Evolutionary conservation across 208 protist species (phyloP).

Genomic region (Trypanosoma melophagium): DNA sequence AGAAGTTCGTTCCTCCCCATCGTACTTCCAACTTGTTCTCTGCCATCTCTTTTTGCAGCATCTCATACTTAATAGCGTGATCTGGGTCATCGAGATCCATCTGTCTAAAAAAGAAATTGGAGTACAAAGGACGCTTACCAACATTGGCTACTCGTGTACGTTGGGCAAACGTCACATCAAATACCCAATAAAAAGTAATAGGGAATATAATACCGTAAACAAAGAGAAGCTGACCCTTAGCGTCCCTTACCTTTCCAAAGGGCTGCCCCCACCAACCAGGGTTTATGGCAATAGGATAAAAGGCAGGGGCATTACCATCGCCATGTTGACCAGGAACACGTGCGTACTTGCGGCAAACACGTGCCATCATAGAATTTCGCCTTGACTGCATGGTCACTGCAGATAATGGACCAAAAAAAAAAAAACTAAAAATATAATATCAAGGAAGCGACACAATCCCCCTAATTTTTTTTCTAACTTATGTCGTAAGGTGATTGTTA

Average conservation of each 20-base stretch:
- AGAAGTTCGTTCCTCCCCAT: constrained; percentile 86
- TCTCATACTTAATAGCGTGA: constrained; percentile 84
- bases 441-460: neutral
- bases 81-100: constrained; percentile 88
- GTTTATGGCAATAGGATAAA: constrained; percentile 89
- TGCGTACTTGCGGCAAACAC: constrained; percentile 80
- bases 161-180: constrained; percentile 75
- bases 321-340: constrained; percentile 88
- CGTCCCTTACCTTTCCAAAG: constrained; percentile 87
- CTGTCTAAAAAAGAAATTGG: constrained; percentile 82
- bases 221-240: constrained; percentile 67
- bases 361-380: constrained; percentile 81
- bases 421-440: neutral
- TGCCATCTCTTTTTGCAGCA: constrained; percentile 80
- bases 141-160: constrained; percentile 65
- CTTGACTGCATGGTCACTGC: constrained; percentile 62
- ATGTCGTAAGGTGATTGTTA: too few species aligned
- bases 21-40: constrained; percentile 85
- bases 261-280: constrained; percentile 87
- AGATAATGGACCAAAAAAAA: neutral
- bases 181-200: constrained; percentile 74
- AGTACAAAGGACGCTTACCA: constrained; percentile 78
- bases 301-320: constrained; percentile 69
- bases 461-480: too few species aligned
- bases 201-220: constrained; percentile 66